Evolutionary conservation across 2,329 filamentous ascomycete genomes (phyloP), one percentile per base, ranked within the genome.

Genomic region (Neonectria hederae): DNA sequence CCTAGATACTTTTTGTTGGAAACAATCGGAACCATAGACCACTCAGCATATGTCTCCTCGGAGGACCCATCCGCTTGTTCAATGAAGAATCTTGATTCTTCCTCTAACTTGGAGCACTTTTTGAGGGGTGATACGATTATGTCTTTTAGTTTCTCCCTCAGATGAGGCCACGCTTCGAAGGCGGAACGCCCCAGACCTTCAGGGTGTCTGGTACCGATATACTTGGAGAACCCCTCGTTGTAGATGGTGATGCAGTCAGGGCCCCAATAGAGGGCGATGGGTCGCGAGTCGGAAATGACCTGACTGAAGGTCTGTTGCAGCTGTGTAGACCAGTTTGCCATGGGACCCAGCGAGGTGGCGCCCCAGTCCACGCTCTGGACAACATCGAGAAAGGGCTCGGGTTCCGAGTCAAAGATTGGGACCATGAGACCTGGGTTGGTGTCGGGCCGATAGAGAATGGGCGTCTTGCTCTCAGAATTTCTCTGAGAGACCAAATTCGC

Each of bases 161-260:
- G 76, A 65, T 90, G 88, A 4, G 82, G 79, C 89, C 89, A 92
- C 4, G 86, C 85, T 42, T 88, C 82, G 26, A 81, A 81, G 64
- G 91, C 78, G 26, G 82, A 83, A 71, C 86, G 84, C 2, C 90
- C 90, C 76, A 92, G 85, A 11, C 91, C 76, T 2, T 72, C 71
- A 1, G 90, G 90, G 72, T 92, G 90, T 62, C 89, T 89, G 59
- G 88, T 83, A 13, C 89, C 89, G 54, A 88, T 88, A 19, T 91
- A 82, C 61, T 84, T 79, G 62, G 87, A 83, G 70, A 90, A 91
- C 1, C 88, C 86, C 73, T 91, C 88, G 67, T 91, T 91, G 77
- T 91, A 91, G 4, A 91, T 86, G 8, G 87, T 87, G 22, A 88
- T 83, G 51, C 87, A 81, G 35, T 90, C 83, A 2, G 83, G 79